Evolutionary conservation across 2,329 filamentous ascomycete species (phyloP).

Genomic region (Rutstroemia sp.): DNA sequence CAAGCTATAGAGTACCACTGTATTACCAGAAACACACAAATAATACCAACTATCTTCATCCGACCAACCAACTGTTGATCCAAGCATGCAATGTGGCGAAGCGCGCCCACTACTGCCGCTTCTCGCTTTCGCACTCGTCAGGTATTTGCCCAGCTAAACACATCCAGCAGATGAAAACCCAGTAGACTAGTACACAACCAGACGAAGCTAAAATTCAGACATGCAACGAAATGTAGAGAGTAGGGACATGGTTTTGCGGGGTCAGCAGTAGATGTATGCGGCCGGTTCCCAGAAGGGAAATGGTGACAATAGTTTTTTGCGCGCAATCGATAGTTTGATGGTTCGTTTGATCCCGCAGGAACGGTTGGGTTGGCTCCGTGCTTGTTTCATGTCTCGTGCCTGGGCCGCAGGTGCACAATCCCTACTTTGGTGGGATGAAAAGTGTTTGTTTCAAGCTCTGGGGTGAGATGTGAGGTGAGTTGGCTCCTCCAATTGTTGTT

Average conservation of each 20-base stretch:
- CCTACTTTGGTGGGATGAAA: too few relatives aligned
- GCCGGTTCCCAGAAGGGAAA: background rate
- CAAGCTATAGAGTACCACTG: conserved; percentile 17
- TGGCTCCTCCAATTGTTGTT: too few relatives aligned
- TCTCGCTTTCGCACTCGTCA: background rate
- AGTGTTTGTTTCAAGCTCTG: too few relatives aligned
- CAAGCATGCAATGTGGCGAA: background rate
- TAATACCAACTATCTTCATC: background rate
- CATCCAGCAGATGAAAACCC: background rate
- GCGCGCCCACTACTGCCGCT: background rate
- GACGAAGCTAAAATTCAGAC: conserved; percentile 9
- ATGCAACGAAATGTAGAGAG: conserved; percentile 7
- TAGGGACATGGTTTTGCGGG: background rate
- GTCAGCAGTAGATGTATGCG: background rate
- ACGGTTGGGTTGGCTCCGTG: background rate
- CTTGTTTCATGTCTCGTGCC: background rate
- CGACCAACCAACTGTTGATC: background rate
- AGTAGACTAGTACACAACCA: conserved; percentile 4
- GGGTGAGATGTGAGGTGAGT: too few relatives aligned
- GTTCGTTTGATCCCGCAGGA: background rate
- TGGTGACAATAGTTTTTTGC: background rate
- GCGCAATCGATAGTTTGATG: background rate
- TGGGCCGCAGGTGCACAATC: too few relatives aligned
- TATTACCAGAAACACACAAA: background rate
- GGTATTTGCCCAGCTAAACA: background rate